Evolutionary conservation across 805 yeast genomes (phyloP), one percentile per base, ranked within the genome.

Genomic region (Saturnispora zaruensis): DNA sequence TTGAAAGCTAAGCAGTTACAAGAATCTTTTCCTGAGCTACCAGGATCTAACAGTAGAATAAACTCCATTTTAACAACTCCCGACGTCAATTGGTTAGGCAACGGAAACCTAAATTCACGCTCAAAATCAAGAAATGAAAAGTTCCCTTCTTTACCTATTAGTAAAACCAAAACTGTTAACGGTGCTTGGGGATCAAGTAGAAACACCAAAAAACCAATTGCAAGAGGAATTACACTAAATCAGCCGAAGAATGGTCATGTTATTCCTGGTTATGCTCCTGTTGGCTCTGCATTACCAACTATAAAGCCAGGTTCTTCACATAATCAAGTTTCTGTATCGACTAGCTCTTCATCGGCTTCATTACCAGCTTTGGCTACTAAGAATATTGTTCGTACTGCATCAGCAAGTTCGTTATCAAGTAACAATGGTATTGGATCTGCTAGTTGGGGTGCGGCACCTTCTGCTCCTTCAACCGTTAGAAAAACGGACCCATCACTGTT

Each of bases 21-120:
- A 24, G 72, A 72, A 30, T 67, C 65, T 48, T 81, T 78, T 59
- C 87, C 87, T 0, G 71, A 70, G 3, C 63, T 81, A 24, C 65
- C 72, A 1, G 68, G 69, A 2, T 46, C 64, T 2, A 44, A 45
- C 2, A 51, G 52, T 2, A 34, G 38, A 18, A 20, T 28, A 14
- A 32, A 36, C 6, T 41, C 36, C 20, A 23, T 46, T 18, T 30
- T 50, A 9, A 46, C 52, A 25, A 45, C 50, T 11, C 41, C 52
- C 2, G 44, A 44, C 37, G 50, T 41, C 11, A 20, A 36, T 11
- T 33, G 48, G 46, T 28, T 24, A 7, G n/a, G 24, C 23, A 44
- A 38, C 11, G 4, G n/a, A 13, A 21, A 21, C 13, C 16, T 28
- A n/a, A 42, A 21, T 16, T 21, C 37, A n/a, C 34, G 18, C 5